These are phyloP conservation scores for Talaromyces proteolyticus DNA, from an alignment of 495 filamentous ascomycete species.

Conservation along the genomic window DNA sequence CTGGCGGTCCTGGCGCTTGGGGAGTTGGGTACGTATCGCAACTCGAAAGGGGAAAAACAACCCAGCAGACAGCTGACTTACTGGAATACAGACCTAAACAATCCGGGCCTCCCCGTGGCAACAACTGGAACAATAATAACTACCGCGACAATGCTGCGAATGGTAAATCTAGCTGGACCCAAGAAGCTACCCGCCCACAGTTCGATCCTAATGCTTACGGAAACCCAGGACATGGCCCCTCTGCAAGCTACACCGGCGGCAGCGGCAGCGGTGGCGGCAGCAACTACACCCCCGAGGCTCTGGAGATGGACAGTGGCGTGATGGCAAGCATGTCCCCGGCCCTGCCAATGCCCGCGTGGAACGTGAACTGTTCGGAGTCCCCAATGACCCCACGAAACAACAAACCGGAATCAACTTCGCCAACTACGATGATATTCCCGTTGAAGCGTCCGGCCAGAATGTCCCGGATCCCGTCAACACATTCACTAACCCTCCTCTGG, in stretches of 20 bases:
- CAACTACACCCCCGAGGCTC: constrained; percentile 61
- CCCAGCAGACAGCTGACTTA: not conserved
- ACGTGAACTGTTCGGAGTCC: constrained; percentile 90
- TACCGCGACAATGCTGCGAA: constrained; percentile 48
- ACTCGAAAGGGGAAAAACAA: not conserved
- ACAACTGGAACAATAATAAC: constrained; percentile 60
- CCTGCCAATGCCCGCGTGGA: constrained; percentile 82
- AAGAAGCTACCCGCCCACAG: constrained; percentile 24
- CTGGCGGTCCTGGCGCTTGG: constrained; percentile 23
- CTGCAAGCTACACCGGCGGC: constrained; percentile 24
- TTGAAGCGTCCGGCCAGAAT: constrained; percentile 90
- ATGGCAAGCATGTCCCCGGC: constrained; percentile 93
- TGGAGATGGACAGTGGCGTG: constrained; percentile 92
- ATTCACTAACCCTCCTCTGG: constrained; percentile 92
- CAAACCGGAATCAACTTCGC: constrained; percentile 98
- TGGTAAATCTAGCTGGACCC: constrained; percentile 37
- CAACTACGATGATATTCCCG: constrained; percentile 99
- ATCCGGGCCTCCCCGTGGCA: constrained; percentile 42
- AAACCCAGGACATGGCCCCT: constrained; percentile 45
- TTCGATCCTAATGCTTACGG: constrained; percentile 71
- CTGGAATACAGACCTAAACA: constrained; percentile 1
- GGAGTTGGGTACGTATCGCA: constrained; percentile 33
- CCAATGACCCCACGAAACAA: constrained; percentile 91
- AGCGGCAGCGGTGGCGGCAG: constrained; percentile 39
- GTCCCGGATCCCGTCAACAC: constrained; percentile 85